Conservation (phyloP, 805 yeast genomes). For the Allodekkera sacchari region DNA sequence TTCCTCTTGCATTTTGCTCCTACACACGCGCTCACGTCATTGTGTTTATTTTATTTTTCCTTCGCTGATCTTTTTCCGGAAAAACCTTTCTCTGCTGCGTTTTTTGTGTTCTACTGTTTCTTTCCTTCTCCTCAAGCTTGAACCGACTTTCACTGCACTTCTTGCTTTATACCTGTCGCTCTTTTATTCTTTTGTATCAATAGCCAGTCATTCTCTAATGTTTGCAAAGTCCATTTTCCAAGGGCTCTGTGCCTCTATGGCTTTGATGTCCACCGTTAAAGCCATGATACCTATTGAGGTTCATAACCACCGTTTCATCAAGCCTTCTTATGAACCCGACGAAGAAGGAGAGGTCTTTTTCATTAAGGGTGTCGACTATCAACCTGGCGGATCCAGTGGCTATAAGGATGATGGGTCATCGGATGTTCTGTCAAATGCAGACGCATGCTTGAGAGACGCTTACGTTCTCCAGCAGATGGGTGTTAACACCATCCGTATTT, state of each 20-base stretch:
- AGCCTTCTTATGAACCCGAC: slow-evolving; percentile 31
- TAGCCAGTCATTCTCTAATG: too few species aligned
- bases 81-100: too few species aligned
- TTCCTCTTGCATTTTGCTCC: too few species aligned
- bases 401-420: slow-evolving; percentile 26
- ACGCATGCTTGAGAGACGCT: slow-evolving; percentile 73
- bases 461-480: slow-evolving; percentile 72
- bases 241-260: not conserved
- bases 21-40: too few species aligned
- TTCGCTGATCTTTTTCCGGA: too few species aligned
- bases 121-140: too few species aligned
- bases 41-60: too few species aligned
- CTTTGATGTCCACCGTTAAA: slow-evolving; percentile 3
- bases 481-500: slow-evolving; percentile 71
- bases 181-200: too few species aligned
- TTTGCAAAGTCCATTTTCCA: not conserved
- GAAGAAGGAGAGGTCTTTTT: slow-evolving; percentile 56
- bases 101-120: too few species aligned
- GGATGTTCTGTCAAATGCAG: slow-evolving; percentile 69
- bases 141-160: too few species aligned
- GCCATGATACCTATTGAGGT: slow-evolving; percentile 53
- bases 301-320: slow-evolving; percentile 51
- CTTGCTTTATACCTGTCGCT: too few species aligned
- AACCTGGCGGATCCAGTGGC: slow-evolving; percentile 85
- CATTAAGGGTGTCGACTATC: slow-evolving; percentile 84